Percentiles rank a stretch among this genome's conserved stretches.
Conservation (phyloP, 108 stramenopile species). For the Mediolabrus comicus region DNA sequence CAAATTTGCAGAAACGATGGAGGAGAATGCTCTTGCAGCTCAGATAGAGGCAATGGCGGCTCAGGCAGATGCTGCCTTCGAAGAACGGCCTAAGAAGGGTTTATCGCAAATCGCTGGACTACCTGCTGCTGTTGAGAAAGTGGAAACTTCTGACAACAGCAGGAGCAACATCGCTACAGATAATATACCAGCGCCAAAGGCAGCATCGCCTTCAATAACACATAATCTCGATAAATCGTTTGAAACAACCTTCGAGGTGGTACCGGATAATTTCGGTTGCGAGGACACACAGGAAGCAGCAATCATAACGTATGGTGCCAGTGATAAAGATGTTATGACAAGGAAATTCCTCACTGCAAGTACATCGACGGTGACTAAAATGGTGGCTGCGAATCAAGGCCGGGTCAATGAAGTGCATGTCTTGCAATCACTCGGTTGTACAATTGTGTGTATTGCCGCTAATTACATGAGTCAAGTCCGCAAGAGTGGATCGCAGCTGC, state of each 20-base stretch:
- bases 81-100: slow-evolving; percentile 19
- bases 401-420: slow-evolving; percentile 47
- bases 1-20: slow-evolving; percentile 3
- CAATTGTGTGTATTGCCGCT: slow-evolving; percentile 49
- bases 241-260: neutral
- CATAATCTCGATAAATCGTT: neutral
- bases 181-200: neutral
- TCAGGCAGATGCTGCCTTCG: slow-evolving; percentile 41
- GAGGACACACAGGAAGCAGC: neutral
- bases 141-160: neutral
- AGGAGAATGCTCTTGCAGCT: slow-evolving; percentile 34
- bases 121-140: neutral
- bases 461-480: slow-evolving; percentile 33
- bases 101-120: neutral
- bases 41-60: slow-evolving; percentile 50
- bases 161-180: neutral
- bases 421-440: slow-evolving; percentile 39
- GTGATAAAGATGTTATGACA: slow-evolving; percentile 15
- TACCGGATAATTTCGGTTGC: neutral
- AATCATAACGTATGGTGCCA: slow-evolving; percentile 1
- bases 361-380: slow-evolving; percentile 41
- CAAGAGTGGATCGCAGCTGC: neutral
- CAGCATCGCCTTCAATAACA: neutral
- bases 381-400: slow-evolving; percentile 41
- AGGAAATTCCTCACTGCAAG: slow-evolving; percentile 41